These are phyloP conservation scores for Lachnellula suecica DNA, from an alignment of 2,329 filamentous ascomycete species.

Conservation along the genomic window DNA sequence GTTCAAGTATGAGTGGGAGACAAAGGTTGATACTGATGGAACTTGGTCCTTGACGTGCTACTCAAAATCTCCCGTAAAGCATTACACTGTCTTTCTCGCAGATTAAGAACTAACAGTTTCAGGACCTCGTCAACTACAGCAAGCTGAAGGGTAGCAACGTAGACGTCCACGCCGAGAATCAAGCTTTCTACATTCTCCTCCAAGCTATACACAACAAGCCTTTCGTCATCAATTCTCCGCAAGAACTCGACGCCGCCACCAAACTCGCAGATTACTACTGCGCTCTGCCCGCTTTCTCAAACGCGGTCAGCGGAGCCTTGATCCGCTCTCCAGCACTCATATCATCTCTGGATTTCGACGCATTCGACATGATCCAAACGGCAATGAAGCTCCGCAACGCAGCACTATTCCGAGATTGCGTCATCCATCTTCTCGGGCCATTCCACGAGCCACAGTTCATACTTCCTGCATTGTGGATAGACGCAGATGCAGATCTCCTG, in stretches of 20 bases:
- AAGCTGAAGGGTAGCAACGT: not conserved
- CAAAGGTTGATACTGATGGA: not conserved
- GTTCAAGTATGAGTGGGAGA: slow-evolving; percentile 5
- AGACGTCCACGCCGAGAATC: not conserved
- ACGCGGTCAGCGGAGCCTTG: not conserved
- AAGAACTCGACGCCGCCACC: not conserved
- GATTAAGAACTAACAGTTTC: not conserved
- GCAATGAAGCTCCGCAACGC: not conserved
- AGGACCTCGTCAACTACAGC: not conserved
- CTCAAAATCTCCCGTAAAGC: not conserved
- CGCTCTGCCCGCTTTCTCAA: not conserved
- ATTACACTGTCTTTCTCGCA: not conserved
- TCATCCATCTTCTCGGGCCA: not conserved
- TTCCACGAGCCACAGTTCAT: not conserved
- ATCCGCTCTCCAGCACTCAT: not conserved
- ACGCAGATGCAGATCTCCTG: not conserved
- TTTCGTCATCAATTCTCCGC: not conserved
- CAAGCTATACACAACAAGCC: not conserved
- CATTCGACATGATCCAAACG: not conserved
- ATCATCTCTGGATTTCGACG: not conserved
- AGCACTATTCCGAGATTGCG: not conserved
- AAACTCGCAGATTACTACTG: not conserved
- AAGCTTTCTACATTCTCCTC: not conserved
- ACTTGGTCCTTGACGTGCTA: not conserved
- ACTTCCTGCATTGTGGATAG: not conserved